These are phyloP conservation scores for Colletotrichum limetticola DNA, from an alignment of 2,329 filamentous ascomycete species.

Conservation along the genomic window DNA sequence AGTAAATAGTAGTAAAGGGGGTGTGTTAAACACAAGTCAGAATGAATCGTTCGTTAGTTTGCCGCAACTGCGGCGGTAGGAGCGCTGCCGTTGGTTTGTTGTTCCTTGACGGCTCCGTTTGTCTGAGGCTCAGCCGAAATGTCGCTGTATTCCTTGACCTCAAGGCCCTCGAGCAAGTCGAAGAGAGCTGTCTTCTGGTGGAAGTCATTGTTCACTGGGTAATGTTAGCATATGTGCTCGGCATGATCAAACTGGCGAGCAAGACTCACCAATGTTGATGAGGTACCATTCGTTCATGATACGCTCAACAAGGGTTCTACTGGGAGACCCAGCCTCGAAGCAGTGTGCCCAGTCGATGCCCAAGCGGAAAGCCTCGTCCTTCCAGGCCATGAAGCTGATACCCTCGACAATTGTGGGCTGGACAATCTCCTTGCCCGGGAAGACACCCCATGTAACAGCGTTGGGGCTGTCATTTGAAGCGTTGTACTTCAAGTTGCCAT, in stretches of 20 bases:
- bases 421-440: slow-evolving; percentile 99
- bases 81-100: slow-evolving; percentile 36
- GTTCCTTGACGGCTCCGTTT: slow-evolving; percentile 26
- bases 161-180: slow-evolving; percentile 82
- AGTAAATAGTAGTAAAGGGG: slow-evolving; percentile 38
- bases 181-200: slow-evolving; percentile 86
- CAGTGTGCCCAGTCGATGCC: slow-evolving; percentile 96
- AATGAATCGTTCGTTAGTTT: slow-evolving; percentile 34
- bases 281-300: slow-evolving; percentile 94
- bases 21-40: slow-evolving; percentile 36
- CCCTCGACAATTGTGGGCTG: slow-evolving; percentile 99
- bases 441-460: slow-evolving; percentile 99
- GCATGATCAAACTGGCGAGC: background rate
- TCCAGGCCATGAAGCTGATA: slow-evolving; percentile 97
- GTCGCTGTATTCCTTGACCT: slow-evolving; percentile 71
- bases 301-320: slow-evolving; percentile 80
- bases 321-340: slow-evolving; percentile 80
- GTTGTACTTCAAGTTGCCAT: slow-evolving; percentile 83
- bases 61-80: slow-evolving; percentile 29
- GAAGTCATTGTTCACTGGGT: slow-evolving; percentile 96
- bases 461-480: slow-evolving; percentile 88
- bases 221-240: slow-evolving; percentile 6
- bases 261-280: slow-evolving; percentile 85
- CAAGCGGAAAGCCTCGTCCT: slow-evolving; percentile 94
- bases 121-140: slow-evolving; percentile 41